Base-by-base conservation (phyloP, 768 basidiomycete species). In the Favolaschia claudopus region DNA sequence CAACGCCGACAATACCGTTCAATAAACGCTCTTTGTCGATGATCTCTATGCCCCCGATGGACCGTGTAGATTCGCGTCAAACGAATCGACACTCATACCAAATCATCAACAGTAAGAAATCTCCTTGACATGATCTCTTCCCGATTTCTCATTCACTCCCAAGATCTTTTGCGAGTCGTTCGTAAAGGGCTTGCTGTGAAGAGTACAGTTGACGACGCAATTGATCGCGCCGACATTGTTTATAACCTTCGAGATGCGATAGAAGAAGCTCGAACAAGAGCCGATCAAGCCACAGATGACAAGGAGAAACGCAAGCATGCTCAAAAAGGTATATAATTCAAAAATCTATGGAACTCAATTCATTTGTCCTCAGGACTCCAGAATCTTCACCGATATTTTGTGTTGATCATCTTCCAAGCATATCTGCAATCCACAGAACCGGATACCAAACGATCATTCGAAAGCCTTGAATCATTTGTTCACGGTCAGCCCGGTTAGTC, bases 171-270 rank as follows among this genome's bases (percentile, higher is more conserved):
- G 27, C 86, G 95, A 33, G 93, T 98, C 15, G 84, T 96, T 46
- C 85, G 95, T 42, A 90, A 89, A 70, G 96, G 97, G 0, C 85
- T 90, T 20, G 83, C 85, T 14, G 92, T 98, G 28, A 99, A 99
- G 75, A 83, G 81, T 58, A 83, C 82, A 3, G 95, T 97, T 7
- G 95, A 97, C 67, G 88, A 89, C 57, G 91, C 91, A 13, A 89
- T 98, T 63, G 95, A 96, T 66, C 89, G 86, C 56, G 96, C 94
- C 68, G 85, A 88, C 15, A 81, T 88, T 15, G 88, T 95, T 4
- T 85, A 88, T 72, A 95, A 99, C 69, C 75, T 98, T 14, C 86
- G 94, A 31, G 92, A 96, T 57, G 83, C 91, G 0, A 96, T 99
- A 40, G 96, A 99, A 66, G 87, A 92, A 22, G 82, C 88, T 2